Evolutionary conservation across 2,329 filamentous ascomycete genomes (phyloP).

Genomic region (Alternaria sp.): DNA sequence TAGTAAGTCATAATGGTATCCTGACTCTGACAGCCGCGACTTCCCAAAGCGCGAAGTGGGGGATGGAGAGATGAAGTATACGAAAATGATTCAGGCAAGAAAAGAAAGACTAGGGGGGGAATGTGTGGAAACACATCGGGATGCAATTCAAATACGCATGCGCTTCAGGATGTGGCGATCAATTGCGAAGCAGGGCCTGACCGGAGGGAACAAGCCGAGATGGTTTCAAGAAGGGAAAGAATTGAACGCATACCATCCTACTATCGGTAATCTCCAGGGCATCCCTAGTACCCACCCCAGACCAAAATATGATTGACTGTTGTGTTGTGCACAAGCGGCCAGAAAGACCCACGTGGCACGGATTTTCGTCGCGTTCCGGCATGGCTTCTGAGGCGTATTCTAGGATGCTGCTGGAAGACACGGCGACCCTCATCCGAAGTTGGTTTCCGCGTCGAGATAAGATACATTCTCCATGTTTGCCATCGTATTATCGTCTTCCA

Average conservation of each 20-base stretch:
- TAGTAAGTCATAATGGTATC: slow-evolving; percentile 15
- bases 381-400: slow-evolving; percentile 9
- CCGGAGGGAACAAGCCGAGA: slow-evolving; percentile 3
- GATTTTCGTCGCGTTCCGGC: slow-evolving; percentile 12
- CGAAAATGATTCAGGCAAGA: background rate
- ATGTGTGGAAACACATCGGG: background rate
- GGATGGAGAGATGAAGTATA: background rate
- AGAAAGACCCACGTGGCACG: slow-evolving; percentile 12
- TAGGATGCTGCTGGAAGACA: slow-evolving; percentile 12
- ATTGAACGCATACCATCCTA: slow-evolving; percentile 11
- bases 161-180: slow-evolving; percentile 2
- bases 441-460: slow-evolving; percentile 12
- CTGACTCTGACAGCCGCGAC: background rate
- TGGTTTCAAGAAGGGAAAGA: slow-evolving; percentile 8
- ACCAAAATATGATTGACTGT: slow-evolving; percentile 9
- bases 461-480: background rate
- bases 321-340: slow-evolving; percentile 7
- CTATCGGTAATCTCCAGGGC: slow-evolving; percentile 12
- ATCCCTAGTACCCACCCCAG: slow-evolving; percentile 8
- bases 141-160: background rate
- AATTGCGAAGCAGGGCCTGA: background rate
- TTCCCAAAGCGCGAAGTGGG: background rate
- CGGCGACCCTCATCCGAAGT: slow-evolving; percentile 13
- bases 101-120: slow-evolving; percentile 1
- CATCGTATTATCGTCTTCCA: too few relatives aligned